Base-by-base conservation (phyloP, 495 filamentous ascomycete genomes). In the Aspergillus diversus region DNA sequence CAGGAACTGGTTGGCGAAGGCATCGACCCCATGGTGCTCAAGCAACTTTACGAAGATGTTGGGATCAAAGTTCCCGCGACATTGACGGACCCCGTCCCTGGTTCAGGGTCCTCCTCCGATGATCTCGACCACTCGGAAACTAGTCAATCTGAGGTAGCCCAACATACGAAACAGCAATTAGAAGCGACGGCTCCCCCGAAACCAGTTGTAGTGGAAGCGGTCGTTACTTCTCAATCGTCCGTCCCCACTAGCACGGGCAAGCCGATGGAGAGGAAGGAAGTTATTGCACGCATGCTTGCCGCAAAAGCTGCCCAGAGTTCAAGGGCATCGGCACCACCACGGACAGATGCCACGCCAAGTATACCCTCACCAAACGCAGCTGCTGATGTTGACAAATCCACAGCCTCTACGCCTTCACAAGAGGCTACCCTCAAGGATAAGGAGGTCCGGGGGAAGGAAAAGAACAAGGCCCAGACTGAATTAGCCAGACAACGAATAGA, bases 231-330 rank as follows among this genome's bases (percentile, higher is more conserved):
- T 0, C 2, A 68, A 31, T n/a, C 66, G 11, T 34, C 65, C 33
- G 34, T 57, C 11, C 76, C 70, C 55, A 55, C 64, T 15, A 66
- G 70, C 2, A 17, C 67, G 7, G 63, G 61, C 5, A 87, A 85
- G 64, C 81, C 85, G 7, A 78, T 92, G 67, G 89, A 91, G 66
- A 83, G 90, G 33, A 92, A 92, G 64, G 89, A 92, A 63, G 83
- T 90, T 46, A 91, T 91, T 67, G 89, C 90, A 16, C 83, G 86
- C 48, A 85, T 92, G 69, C 80, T 91, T 53, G 90, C 91, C 43
- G 88, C 76, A 1, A 84, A 82, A 62, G 79, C 79, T 64, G 77
- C 77, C 47, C 75, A 70, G 65, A 57, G 61, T 62, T 65, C 67
- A 43, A 60, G 67, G 32, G 39, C 67, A 43, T 64, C 65, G 55